Evolutionary conservation across 2,329 filamentous ascomycete species (phyloP).

Genomic region (Claviceps sp.): DNA sequence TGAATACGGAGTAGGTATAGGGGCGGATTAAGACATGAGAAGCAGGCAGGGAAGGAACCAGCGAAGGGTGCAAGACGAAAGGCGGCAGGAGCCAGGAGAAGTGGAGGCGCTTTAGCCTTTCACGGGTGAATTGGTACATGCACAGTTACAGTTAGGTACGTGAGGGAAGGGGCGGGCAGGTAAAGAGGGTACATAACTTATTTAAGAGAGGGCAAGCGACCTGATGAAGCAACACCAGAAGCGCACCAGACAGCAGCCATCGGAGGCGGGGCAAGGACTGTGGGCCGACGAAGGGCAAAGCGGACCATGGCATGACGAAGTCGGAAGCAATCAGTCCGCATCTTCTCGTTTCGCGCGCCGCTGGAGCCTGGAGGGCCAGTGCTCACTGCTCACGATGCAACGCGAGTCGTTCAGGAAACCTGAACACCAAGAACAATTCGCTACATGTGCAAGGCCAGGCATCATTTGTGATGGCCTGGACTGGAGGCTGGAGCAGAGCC

Average conservation of each 20-base stretch:
- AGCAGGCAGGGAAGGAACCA: background rate
- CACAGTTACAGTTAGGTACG: background rate
- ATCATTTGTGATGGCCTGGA: background rate
- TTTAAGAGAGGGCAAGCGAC: background rate
- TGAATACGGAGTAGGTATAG: background rate
- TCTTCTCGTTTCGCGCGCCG: background rate
- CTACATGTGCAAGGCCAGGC: background rate
- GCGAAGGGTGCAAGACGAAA: background rate
- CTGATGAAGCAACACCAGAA: no score
- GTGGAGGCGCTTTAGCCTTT: background rate
- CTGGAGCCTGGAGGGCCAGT: background rate
- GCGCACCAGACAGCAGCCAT: no score
- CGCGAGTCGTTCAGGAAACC: background rate
- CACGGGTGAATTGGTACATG: background rate
- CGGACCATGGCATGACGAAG: background rate
- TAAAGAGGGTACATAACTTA: background rate
- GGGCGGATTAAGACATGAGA: background rate
- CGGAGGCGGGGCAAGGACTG: background rate
- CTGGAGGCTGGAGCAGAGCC: background rate
- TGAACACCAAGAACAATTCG: background rate
- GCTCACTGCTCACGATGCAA: background rate
- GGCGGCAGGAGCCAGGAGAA: background rate
- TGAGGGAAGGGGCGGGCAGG: background rate
- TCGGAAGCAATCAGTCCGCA: background rate
- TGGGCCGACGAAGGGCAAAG: background rate